Conservation (phyloP, 441 rosid species). For the Adansonia rubrostipa region DNA sequence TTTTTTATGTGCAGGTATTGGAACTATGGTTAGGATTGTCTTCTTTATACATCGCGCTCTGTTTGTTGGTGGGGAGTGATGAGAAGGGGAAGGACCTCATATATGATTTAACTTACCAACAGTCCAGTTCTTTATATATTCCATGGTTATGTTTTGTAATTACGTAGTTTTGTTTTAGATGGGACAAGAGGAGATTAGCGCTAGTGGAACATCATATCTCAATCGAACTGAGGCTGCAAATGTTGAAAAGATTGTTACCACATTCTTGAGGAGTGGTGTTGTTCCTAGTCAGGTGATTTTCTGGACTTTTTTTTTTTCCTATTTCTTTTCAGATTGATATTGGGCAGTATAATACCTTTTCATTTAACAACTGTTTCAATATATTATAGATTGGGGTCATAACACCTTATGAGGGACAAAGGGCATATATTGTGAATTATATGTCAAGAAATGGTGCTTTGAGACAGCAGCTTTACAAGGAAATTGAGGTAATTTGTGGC, state of each 20-base stretch:
- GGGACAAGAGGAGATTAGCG: conserved; percentile 99
- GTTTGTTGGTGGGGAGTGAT: not conserved
- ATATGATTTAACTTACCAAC: not conserved
- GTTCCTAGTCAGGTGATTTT: conserved; percentile 85
- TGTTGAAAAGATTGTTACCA: conserved; percentile 98
- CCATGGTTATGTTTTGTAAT: conserved; percentile 28
- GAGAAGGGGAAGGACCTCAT: not conserved
- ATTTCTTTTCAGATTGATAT: conserved; percentile 21
- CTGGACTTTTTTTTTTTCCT: not conserved
- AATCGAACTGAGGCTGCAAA: conserved; percentile 99
- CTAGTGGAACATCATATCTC: conserved; percentile 96
- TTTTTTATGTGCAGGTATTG: conserved; percentile 95
- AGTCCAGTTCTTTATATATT: conserved; percentile 10
- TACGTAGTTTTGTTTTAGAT: conserved; percentile 57
- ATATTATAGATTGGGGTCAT: conserved; percentile 87
- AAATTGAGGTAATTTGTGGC: conserved; percentile 75
- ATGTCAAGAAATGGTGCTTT: conserved; percentile 99
- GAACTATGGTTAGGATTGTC: not conserved
- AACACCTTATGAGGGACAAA: conserved; percentile 99
- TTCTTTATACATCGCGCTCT: not conserved
- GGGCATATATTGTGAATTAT: conserved; percentile 97
- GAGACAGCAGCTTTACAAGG: conserved; percentile 97
- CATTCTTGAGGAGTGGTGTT: conserved; percentile 96
- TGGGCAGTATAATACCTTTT: conserved; percentile 8
- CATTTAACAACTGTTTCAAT: not conserved